Evolutionary conservation across 2,329 filamentous ascomycete species (phyloP).

Genomic region (Coniochaeta prunicola): DNA sequence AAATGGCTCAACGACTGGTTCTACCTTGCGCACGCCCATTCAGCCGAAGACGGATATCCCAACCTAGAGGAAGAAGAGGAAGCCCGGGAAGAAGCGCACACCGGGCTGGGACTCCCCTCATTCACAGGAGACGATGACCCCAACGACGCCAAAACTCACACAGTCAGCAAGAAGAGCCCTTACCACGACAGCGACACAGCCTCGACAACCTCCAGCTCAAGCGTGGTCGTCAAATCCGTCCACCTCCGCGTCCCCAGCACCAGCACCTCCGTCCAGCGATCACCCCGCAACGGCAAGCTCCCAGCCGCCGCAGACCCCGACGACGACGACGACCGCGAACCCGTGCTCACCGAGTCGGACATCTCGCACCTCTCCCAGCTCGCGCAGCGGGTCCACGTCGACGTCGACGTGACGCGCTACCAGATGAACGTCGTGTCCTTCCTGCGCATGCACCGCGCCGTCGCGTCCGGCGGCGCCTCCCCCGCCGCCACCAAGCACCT

Average conservation of each 20-base stretch:
- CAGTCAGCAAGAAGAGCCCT: slow-evolving; percentile 4
- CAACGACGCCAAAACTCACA: neutral
- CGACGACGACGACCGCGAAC: neutral
- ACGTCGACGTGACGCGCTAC: slow-evolving; percentile 75
- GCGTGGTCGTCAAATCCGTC: slow-evolving; percentile 34
- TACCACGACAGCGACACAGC: slow-evolving; percentile 18
- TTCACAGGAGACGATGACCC: neutral
- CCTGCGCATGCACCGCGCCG: slow-evolving; percentile 78
- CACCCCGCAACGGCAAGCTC: neutral
- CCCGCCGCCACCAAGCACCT: slow-evolving; percentile 75
- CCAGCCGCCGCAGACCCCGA: neutral
- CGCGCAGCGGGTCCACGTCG: slow-evolving; percentile 52
- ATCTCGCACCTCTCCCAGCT: slow-evolving; percentile 55
- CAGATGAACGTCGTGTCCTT: slow-evolving; percentile 83
- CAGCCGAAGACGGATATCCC: slow-evolving; percentile 60
- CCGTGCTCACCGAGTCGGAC: slow-evolving; percentile 29
- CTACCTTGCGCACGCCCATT: slow-evolving; percentile 82
- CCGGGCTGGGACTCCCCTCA: neutral
- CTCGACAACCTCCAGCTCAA: slow-evolving; percentile 30
- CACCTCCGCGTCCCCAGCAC: neutral
- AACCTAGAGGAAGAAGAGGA: slow-evolving; percentile 60
- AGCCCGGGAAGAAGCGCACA: slow-evolving; percentile 17
- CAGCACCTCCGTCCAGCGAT: neutral
- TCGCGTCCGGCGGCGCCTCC: slow-evolving; percentile 64
- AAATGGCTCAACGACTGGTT: slow-evolving; percentile 71